Conservation (phyloP, 108 stramenopile species). For the Stephanodiscus minutulus region DNA sequence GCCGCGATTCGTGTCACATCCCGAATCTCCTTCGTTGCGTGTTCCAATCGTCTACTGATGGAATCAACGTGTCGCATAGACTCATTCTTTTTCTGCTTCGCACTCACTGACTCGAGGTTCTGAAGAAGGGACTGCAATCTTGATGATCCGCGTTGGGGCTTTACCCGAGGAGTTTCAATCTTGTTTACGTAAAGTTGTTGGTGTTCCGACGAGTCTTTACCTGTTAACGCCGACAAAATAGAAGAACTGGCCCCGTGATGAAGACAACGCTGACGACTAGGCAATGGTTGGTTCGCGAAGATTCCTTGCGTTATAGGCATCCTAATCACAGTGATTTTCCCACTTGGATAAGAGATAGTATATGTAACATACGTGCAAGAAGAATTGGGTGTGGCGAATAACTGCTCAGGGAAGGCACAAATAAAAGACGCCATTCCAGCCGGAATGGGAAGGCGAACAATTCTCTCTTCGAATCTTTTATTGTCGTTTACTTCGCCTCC, state of each 20-base stretch:
- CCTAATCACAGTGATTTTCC: not conserved
- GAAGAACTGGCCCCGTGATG: not conserved
- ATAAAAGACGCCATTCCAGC: slow-evolving; percentile 12
- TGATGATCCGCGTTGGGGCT: not conserved
- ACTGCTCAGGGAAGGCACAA: not conserved
- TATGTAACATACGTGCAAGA: slow-evolving; percentile 2
- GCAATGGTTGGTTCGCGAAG: not conserved
- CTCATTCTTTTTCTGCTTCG: slow-evolving; percentile 7
- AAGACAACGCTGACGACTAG: not conserved
- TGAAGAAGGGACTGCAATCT: slow-evolving; percentile 6
- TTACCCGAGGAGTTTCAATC: not conserved
- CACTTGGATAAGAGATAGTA: slow-evolving; percentile 4
- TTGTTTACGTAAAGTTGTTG: not conserved
- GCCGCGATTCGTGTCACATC: slow-evolving; percentile 16
- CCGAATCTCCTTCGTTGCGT: slow-evolving; percentile 27
- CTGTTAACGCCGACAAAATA: not conserved
- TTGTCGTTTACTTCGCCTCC: not conserved
- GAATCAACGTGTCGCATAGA: not conserved
- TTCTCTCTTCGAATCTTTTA: not conserved
- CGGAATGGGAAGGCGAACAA: slow-evolving; percentile 4
- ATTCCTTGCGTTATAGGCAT: not conserved
- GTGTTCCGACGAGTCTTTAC: not conserved
- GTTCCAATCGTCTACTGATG: slow-evolving; percentile 7
- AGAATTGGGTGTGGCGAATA: not conserved
- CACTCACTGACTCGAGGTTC: slow-evolving; percentile 8